Conservation (phyloP, 495 filamentous ascomycete genomes). For the Sphaerosporella brunnea region DNA sequence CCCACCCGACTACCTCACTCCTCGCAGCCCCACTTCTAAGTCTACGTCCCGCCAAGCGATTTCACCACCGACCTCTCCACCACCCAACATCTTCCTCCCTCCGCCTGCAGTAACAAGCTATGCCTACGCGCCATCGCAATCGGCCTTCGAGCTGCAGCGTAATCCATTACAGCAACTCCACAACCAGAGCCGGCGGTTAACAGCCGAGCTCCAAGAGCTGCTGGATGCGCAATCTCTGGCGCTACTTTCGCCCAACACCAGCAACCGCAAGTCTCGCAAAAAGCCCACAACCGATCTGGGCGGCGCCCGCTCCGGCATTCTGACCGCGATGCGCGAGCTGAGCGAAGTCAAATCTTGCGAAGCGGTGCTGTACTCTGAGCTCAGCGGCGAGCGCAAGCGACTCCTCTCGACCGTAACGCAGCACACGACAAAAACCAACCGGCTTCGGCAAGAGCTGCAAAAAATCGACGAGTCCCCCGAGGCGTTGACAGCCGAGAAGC, state of each 20-base stretch:
- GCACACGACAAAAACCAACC: constrained; percentile 39
- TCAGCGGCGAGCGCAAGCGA: constrained; percentile 39
- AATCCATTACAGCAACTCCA: constrained; percentile 29
- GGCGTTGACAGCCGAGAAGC: constrained; percentile 16
- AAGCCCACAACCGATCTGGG: constrained; percentile 11
- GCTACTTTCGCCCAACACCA: constrained; percentile 33
- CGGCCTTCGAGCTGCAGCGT: constrained; percentile 14
- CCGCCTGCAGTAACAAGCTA: neutral
- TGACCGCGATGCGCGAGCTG: constrained; percentile 51
- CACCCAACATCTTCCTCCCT: neutral
- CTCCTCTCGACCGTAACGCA: constrained; percentile 43
- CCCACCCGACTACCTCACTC: neutral
- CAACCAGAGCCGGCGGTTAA: constrained; percentile 42
- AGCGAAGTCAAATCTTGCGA: constrained; percentile 58
- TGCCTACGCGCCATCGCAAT: constrained; percentile 1
- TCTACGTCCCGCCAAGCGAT: neutral
- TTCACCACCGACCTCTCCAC: neutral
- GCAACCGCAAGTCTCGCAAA: constrained; percentile 22
- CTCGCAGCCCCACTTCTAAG: neutral
- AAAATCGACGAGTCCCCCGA: constrained; percentile 35
- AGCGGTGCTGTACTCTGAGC: constrained; percentile 38
- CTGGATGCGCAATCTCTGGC: constrained; percentile 75
- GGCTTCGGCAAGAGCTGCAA: constrained; percentile 41
- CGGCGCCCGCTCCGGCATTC: constrained; percentile 42
- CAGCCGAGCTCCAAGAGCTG: constrained; percentile 57